Evolutionary conservation across 257 asterid genomes (phyloP).

Genomic region (Euphrasia confusa): DNA sequence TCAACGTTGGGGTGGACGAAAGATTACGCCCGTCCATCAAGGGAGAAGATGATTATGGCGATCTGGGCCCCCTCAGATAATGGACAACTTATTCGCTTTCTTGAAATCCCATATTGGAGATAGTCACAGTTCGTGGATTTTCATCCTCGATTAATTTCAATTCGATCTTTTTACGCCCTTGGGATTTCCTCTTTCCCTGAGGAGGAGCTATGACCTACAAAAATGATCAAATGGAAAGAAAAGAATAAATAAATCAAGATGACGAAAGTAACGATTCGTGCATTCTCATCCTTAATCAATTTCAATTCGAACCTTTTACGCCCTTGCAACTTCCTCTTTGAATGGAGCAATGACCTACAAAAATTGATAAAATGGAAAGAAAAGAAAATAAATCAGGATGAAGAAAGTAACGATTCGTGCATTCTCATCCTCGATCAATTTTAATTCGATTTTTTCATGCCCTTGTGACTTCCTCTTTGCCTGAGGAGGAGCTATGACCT

Average conservation of each 20-base stretch:
- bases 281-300: conserved; percentile 9
- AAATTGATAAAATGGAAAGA: background rate
- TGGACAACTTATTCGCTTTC: conserved; percentile 43
- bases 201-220: conserved; percentile 31
- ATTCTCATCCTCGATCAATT: conserved; percentile 5
- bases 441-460: too few species aligned
- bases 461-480: conserved; percentile 7
- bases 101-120: conserved; percentile 44
- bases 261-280: too few species aligned
- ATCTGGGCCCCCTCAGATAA: conserved; percentile 40
- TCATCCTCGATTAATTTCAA: conserved; percentile 35
- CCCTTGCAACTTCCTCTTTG: background rate
- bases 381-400: too few species aligned
- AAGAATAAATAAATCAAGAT: too few species aligned
- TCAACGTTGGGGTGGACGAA: conserved; percentile 39
- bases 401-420: too few species aligned
- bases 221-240: too few species aligned
- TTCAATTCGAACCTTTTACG: too few species aligned
- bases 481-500: conserved; percentile 31
- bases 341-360: conserved; percentile 29
- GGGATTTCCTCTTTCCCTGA: conserved; percentile 26
- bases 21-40: conserved; percentile 36
- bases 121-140: conserved; percentile 35
- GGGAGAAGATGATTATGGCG: conserved; percentile 37
- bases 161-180: conserved; percentile 35